Conservation (phyloP, 495 filamentous ascomycete genomes). For the Podospora fimiseda region DNA sequence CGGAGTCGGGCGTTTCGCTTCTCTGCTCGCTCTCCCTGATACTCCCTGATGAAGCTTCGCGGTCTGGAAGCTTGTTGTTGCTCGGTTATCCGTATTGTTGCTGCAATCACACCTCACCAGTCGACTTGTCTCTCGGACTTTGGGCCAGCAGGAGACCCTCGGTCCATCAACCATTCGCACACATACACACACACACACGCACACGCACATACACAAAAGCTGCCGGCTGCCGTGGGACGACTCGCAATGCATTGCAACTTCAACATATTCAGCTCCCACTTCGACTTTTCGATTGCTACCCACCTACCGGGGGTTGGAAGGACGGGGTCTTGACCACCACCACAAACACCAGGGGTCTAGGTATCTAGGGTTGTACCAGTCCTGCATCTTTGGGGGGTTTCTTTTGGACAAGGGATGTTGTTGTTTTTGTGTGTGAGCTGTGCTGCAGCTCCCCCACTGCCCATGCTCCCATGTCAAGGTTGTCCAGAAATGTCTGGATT, state of each 20-base stretch:
- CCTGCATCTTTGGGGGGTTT: background rate
- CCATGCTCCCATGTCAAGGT: slow-evolving; percentile 14
- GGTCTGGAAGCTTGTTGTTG: background rate
- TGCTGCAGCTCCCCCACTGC: slow-evolving; percentile 13
- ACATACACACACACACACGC: no score
- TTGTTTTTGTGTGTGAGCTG: background rate
- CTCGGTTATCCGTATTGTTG: no score
- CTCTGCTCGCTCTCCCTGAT: background rate
- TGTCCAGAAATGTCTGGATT: no score
- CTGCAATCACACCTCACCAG: no score
- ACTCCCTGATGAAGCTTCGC: background rate
- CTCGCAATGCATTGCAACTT: no score
- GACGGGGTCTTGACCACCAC: background rate
- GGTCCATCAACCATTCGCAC: no score
- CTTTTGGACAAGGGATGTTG: slow-evolving; percentile 1
- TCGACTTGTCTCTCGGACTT: no score
- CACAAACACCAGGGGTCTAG: background rate
- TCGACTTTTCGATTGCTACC: background rate
- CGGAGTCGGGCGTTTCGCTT: background rate
- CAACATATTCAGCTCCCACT: background rate
- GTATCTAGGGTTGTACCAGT: background rate
- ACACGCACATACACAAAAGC: no score
- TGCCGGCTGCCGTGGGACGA: no score
- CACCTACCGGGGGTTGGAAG: no score
- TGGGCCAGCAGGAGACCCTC: no score